A percentile compares a stretch with the other conserved stretches of the same genome.
These are phyloP conservation scores for Candida sanyaensis DNA, from an alignment of 1,139 yeast genomes.

Conservation along the genomic window DNA sequence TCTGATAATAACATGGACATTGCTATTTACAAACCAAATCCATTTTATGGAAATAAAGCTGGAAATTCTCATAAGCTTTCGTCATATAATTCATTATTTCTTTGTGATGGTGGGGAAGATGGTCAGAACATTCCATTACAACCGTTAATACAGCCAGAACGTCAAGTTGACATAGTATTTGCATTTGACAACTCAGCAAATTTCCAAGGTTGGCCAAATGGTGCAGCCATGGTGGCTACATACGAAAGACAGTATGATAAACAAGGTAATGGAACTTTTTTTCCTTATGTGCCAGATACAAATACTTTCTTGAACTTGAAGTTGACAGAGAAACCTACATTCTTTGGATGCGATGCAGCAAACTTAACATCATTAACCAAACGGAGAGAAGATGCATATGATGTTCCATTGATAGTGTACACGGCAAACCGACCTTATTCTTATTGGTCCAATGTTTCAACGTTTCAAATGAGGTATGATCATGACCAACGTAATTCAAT, in stretches of 20 bases:
- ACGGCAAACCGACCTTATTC: conserved; percentile 76
- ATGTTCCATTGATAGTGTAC: conserved; percentile 80
- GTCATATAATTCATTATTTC: conserved; percentile 46
- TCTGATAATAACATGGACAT: conserved; percentile 34
- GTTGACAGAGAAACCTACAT: conserved; percentile 33
- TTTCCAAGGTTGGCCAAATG: conserved; percentile 75
- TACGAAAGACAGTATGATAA: conserved; percentile 49
- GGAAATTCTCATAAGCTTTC: conserved; percentile 22
- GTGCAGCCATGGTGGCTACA: conserved; percentile 63
- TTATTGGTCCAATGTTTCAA: conserved; percentile 67
- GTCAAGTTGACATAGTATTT: conserved; percentile 73
- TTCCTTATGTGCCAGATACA: conserved; percentile 42
- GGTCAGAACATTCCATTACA: conserved; percentile 73
- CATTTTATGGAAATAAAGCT: conserved; percentile 27
- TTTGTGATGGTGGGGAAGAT: conserved; percentile 92
- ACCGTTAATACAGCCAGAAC: conserved; percentile 70
- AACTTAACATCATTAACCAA: conserved; percentile 55
- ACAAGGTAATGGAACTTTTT: conserved; percentile 42
- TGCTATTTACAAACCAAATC: conserved; percentile 43
- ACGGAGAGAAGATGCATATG: conserved; percentile 28
- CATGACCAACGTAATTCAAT: conserved; percentile 58
- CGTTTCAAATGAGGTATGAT: conserved; percentile 65
- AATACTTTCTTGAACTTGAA: conserved; percentile 28
- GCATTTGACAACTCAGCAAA: conserved; percentile 90
- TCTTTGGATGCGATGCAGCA: conserved; percentile 43